phyloP scores from a whole-genome alignment of 345 rosid species.

The Camelina neglecta region DNA sequence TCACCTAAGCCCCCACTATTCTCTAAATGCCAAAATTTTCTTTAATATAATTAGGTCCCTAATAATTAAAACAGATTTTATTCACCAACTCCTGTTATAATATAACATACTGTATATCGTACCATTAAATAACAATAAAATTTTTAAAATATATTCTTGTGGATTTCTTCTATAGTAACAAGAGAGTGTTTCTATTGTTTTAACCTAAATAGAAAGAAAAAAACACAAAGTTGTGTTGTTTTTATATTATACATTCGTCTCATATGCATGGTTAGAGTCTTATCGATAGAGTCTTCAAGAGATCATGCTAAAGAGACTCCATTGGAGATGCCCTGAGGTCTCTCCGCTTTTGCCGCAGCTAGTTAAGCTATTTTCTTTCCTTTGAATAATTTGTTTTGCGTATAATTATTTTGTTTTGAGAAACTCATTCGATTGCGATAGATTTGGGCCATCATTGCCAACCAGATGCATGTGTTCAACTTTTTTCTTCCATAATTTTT shows the following conservation, averaged over 20 bases:
- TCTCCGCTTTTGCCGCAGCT: constrained; percentile 37
- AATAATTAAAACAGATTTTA: constrained; percentile 18
- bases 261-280: constrained; percentile 11
- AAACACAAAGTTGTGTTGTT: not conserved
- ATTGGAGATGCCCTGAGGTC: constrained; percentile 1
- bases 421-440: constrained; percentile 36
- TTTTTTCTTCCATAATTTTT: constrained; percentile 12
- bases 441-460: constrained; percentile 41
- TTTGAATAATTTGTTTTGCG: constrained; percentile 24
- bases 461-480: constrained; percentile 39
- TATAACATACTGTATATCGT: constrained; percentile 10
- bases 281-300: not conserved
- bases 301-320: no score
- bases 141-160: not conserved
- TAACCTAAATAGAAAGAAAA: not conserved
- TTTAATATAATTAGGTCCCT: constrained; percentile 3
- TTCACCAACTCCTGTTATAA: constrained; percentile 40
- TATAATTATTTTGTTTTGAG: constrained; percentile 21
- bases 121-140: constrained; percentile 5
- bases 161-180: not conserved
- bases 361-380: constrained; percentile 20
- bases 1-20: constrained; percentile 40
- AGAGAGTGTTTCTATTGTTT: not conserved
- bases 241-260: not conserved
- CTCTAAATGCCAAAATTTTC: constrained; percentile 38